phyloP scores from a whole-genome alignment of 73 alveolate genomes.

The Paramecium sonneborni region DNA sequence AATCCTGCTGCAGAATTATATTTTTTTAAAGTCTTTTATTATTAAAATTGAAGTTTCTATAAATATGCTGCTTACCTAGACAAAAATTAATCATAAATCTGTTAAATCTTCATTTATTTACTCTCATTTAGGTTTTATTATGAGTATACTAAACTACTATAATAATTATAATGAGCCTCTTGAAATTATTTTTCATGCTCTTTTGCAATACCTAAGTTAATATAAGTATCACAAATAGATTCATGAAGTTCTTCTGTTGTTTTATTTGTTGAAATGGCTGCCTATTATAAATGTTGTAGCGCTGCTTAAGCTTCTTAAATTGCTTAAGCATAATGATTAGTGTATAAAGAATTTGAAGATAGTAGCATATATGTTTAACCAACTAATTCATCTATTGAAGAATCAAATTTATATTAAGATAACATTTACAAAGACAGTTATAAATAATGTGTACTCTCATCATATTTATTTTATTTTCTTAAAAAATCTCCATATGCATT shows the following conservation, averaged over 20 bases:
- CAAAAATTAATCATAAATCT: slow-evolving; percentile 46
- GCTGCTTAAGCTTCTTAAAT: slow-evolving; percentile 28
- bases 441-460: slow-evolving; percentile 13
- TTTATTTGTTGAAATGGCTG: not conserved
- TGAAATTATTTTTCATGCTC: slow-evolving; percentile 32
- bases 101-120: not conserved
- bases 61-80: slow-evolving; percentile 40
- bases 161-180: slow-evolving; percentile 53
- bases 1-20: not conserved
- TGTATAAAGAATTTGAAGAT: not conserved
- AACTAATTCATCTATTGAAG: not conserved
- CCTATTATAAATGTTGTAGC: not conserved
- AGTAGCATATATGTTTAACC: slow-evolving; percentile 26
- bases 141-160: slow-evolving; percentile 38
- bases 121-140: slow-evolving; percentile 27
- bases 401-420: not conserved
- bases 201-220: slow-evolving; percentile 40
- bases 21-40: slow-evolving; percentile 7
- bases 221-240: slow-evolving; percentile 30
- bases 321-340: not conserved
- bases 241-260: slow-evolving; percentile 25
- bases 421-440: slow-evolving; percentile 10
- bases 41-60: not conserved
- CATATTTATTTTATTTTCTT: slow-evolving; percentile 13
- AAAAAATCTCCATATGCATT: slow-evolving; percentile 32